Base-by-base conservation (phyloP, 2,329 filamentous ascomycete species). In the Aspergillus luchuensis region DNA sequence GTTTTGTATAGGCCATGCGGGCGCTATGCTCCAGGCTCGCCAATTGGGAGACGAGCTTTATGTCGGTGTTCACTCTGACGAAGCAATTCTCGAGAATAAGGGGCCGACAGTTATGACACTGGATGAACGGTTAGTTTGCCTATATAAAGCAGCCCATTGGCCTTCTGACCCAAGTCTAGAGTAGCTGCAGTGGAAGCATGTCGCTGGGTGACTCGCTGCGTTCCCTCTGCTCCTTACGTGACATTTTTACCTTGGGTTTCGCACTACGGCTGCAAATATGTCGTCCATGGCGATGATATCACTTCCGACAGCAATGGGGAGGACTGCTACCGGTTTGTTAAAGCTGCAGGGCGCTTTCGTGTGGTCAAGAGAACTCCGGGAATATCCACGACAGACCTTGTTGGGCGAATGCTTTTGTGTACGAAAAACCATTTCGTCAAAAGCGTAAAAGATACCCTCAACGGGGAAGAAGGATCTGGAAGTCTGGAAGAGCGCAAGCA, bases 251-350 rank as follows among this genome's bases (percentile, higher is more conserved):
- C 90, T 52, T 99, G 93, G 91, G 96, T 99, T 72, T 89, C 89
- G 59, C 92, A 97, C 78, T 97, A 95, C 75, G 93, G 95, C 64
- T 98, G 95, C 83, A 87, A 90, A 72, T 98, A 94, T 76, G 95
- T 98, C 45, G 94, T 97, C 2, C 94, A 98, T 77, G 94, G 94
- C 62, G 95, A 98, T 76, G 94, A 98, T 78, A 96, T 98, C 73
- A 98, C 95, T 2, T 96, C 92, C 0, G 95, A 99, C 78, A 91
- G 90, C 74, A 88, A 88, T 67, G 95, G 95, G 45, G 90, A 97
- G 75, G 95, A 99, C 80, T 98, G 94, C 80, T 99, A 99, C 80
- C 91, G 95, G 62, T 98, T 94, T 72, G 95, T 99, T 71, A 99
- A 99, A 80, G 89, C 91, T 43, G 95, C 94, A 1, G 89, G 90